Evolutionary conservation across 2,329 filamentous ascomycete genomes (phyloP), one percentile per base, ranked within the genome.

Genomic region (Penicillium sp.): DNA sequence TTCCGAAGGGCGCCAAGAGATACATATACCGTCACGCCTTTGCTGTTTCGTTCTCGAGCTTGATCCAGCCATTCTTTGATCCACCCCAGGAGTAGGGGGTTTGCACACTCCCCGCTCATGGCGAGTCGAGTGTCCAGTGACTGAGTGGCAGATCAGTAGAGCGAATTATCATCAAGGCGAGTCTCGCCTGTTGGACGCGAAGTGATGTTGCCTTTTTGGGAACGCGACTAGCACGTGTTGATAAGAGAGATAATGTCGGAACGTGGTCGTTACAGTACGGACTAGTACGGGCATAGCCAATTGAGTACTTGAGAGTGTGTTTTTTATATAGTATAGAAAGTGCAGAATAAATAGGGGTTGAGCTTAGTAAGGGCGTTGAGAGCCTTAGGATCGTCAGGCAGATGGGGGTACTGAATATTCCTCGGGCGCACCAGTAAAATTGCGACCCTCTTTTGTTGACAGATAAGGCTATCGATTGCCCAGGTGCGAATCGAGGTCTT

Each of bases 61-160:
- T 78, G 65, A 39, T 89, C 84, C 43, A 85, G 77, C 84, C 84
- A 88, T 72, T 89, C 85, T 61, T 86, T 83, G 44, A 90, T 80
- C 82, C 85, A 90, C 56, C 72, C 71, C 10, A 90, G 75, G 8
- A 88, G 75, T 35, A 87, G 74, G 5, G 86, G 82, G 59, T 93
- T 93, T 15, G 81, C 77, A 56, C 79, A 83, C 13, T 62, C 59
- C 43, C 71, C 67, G 12, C 62, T 61, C 68, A 70, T 71, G 24
- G 42, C 35, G 22, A 43, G 46, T 28, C 41, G 26, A 17, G 28
- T 17, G 34, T 17, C 37, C 12, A 33, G 39, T 8, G 12, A 38
- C 22, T 12, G 17, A 28, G 19, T 38, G 10, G 39, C 32, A 40
- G 22, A 24, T 21, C 9, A 8, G 10, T 15, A 17, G 4, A 9